These are phyloP conservation scores for Collybiopsis luxurians DNA, from an alignment of 768 basidiomycete species.

Conservation along the genomic window DNA sequence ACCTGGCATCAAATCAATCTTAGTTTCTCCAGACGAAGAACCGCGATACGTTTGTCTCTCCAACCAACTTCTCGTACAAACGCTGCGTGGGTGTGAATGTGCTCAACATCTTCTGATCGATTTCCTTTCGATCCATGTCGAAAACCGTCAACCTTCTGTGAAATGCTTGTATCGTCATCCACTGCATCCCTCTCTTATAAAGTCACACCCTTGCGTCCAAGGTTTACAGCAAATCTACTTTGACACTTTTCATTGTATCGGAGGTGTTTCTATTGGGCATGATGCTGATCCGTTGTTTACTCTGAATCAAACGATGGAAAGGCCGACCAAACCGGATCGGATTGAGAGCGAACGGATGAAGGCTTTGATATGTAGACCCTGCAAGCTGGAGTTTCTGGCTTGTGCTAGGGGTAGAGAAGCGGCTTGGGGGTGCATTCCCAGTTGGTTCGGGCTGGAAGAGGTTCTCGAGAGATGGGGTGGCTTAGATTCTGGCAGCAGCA, in stretches of 20 bases:
- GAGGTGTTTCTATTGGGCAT: slow-evolving; percentile 67
- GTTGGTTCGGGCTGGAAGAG: not conserved
- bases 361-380: slow-evolving; percentile 50
- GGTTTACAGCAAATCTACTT: slow-evolving; percentile 77
- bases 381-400: slow-evolving; percentile 44
- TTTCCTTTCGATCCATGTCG: slow-evolving; percentile 58
- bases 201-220: slow-evolving; percentile 46
- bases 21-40: not conserved
- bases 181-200: slow-evolving; percentile 18
- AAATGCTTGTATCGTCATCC: slow-evolving; percentile 1
- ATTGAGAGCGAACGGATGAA: slow-evolving; percentile 55
- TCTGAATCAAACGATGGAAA: slow-evolving; percentile 64
- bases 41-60: slow-evolving; percentile 1
- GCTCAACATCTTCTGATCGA: slow-evolving; percentile 60
- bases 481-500: not conserved
- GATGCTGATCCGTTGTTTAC: slow-evolving; percentile 76
- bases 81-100: slow-evolving; percentile 61
- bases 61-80: slow-evolving; percentile 32
- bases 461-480: not conserved
- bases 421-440: not conserved
- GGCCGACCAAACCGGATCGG: slow-evolving; percentile 71
- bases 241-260: slow-evolving; percentile 66
- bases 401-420: not conserved
- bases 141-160: slow-evolving; percentile 42
- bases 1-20: slow-evolving; percentile 10